These are phyloP conservation scores for Bipolaris cookei DNA, from an alignment of 2,329 filamentous ascomycete genomes.

Conservation along the genomic window DNA sequence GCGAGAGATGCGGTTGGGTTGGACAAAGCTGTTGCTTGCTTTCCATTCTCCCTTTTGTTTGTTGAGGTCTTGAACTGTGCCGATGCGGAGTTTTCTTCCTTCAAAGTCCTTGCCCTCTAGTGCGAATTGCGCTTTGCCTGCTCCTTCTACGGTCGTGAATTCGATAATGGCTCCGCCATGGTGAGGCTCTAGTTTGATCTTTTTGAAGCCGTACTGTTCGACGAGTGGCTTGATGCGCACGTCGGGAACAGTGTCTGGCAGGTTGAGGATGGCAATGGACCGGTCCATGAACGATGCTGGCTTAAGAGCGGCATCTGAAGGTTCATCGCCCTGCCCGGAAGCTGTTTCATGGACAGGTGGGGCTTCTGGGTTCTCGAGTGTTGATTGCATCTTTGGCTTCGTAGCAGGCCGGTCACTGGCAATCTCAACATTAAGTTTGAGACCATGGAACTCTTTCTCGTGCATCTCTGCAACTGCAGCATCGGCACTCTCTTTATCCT, in stretches of 20 bases:
- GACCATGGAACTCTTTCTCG: slow-evolving; percentile 70
- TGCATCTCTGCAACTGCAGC: slow-evolving; percentile 70
- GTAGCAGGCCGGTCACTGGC: slow-evolving; percentile 53
- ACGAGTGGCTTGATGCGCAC: slow-evolving; percentile 77
- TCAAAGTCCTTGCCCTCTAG: slow-evolving; percentile 50
- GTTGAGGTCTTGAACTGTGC: slow-evolving; percentile 58
- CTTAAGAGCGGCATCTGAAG: slow-evolving; percentile 28
- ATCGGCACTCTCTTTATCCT: slow-evolving; percentile 68
- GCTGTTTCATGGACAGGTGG: slow-evolving; percentile 47
- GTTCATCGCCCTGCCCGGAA: slow-evolving; percentile 30
- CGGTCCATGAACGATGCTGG: slow-evolving; percentile 57
- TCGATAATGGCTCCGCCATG: slow-evolving; percentile 88
- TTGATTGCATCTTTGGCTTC: slow-evolving; percentile 55
- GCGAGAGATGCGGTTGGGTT: slow-evolving; percentile 36
- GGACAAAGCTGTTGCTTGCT: slow-evolving; percentile 44
- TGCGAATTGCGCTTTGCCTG: slow-evolving; percentile 70
- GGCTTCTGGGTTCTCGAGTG: slow-evolving; percentile 54
- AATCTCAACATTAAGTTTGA: slow-evolving; percentile 68
- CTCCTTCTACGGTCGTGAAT: slow-evolving; percentile 71
- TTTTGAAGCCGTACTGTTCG: slow-evolving; percentile 75
- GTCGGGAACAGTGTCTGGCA: slow-evolving; percentile 93
- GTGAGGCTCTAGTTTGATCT: slow-evolving; percentile 78
- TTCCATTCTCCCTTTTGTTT: slow-evolving; percentile 49
- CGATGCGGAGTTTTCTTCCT: slow-evolving; percentile 52
- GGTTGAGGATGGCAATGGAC: slow-evolving; percentile 80